Conservation (phyloP, 2,329 filamentous ascomycete genomes). For the Pseudogymnoascus sp. region DNA sequence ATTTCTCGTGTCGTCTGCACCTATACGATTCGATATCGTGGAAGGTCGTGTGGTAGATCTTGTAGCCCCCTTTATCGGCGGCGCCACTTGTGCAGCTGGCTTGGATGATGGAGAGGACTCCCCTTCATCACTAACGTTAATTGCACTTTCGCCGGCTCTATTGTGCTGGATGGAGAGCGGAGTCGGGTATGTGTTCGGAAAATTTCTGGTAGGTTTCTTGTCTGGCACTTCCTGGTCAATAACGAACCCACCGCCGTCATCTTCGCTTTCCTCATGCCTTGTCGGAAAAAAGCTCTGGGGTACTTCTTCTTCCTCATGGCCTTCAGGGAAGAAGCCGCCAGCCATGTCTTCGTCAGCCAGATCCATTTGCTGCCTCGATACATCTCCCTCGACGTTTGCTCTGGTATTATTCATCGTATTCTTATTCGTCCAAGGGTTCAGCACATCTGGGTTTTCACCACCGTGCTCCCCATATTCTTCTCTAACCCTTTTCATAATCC, state of each 20-base stretch:
- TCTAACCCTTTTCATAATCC: slow-evolving; percentile 69
- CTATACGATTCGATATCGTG: neutral
- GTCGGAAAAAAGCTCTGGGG: slow-evolving; percentile 26
- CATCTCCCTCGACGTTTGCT: slow-evolving; percentile 24
- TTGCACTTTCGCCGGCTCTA: neutral
- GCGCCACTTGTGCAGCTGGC: neutral
- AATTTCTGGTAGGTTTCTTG: neutral
- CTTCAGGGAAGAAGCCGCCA: slow-evolving; percentile 54
- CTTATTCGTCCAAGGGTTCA: slow-evolving; percentile 45
- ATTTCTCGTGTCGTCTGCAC: neutral
- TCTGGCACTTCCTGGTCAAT: neutral
- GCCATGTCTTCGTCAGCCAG: slow-evolving; percentile 44
- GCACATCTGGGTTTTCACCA: slow-evolving; percentile 43
- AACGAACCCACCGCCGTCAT: slow-evolving; percentile 23
- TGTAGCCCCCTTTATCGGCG: neutral
- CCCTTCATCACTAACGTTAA: neutral
- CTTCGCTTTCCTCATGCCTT: slow-evolving; percentile 20
- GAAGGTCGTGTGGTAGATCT: neutral
- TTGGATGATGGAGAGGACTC: neutral
- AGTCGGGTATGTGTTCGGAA: neutral
- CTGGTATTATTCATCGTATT: slow-evolving; percentile 26
- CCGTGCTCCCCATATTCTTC: slow-evolving; percentile 62
- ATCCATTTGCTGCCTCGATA: slow-evolving; percentile 23
- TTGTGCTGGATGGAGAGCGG: neutral
- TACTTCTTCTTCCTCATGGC: slow-evolving; percentile 41